Percentiles rank a stretch among this genome's conserved stretches.
Evolutionary conservation across 2,329 filamentous ascomycete genomes (phyloP).

Genomic region (Sporothrix dimorphospora): DNA sequence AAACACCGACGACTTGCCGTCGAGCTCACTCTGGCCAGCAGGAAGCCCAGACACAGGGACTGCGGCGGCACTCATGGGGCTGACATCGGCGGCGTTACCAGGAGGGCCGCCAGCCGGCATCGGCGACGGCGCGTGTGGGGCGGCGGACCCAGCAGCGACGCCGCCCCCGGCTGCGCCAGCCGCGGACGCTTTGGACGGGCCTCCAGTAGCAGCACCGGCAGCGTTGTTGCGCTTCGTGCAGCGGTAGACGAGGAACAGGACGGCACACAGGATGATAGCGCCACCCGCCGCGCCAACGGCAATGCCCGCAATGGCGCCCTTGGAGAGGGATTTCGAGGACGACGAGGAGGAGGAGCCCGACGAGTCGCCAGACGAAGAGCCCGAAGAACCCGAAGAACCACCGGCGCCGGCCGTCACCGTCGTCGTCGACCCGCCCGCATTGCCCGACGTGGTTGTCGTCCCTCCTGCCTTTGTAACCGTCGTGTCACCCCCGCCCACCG

Average conservation of each 20-base stretch:
- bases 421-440: not conserved
- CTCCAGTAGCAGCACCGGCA: not conserved
- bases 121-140: not conserved
- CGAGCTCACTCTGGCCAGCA: constrained; percentile 20
- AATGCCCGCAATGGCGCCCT: constrained; percentile 32
- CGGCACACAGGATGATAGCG: constrained; percentile 27
- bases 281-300: constrained; percentile 30
- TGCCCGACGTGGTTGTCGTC: not conserved
- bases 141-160: not conserved
- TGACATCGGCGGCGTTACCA: not conserved
- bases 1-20: constrained; percentile 11
- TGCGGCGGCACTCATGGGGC: not conserved
- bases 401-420: not conserved
- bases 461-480: not conserved
- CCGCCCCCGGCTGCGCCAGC: not conserved
- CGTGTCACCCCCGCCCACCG: not conserved
- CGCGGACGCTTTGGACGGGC: not conserved
- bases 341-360: constrained; percentile 6
- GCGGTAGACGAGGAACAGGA: constrained; percentile 30
- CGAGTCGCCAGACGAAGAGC: constrained; percentile 15
- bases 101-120: not conserved
- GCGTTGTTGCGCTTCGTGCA: constrained; percentile 19
- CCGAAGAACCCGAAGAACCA: not conserved
- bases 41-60: not conserved
- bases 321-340: constrained; percentile 27